phyloP scores from a whole-genome alignment of 2,329 filamentous ascomycete species.

The Apiospora aurea region DNA sequence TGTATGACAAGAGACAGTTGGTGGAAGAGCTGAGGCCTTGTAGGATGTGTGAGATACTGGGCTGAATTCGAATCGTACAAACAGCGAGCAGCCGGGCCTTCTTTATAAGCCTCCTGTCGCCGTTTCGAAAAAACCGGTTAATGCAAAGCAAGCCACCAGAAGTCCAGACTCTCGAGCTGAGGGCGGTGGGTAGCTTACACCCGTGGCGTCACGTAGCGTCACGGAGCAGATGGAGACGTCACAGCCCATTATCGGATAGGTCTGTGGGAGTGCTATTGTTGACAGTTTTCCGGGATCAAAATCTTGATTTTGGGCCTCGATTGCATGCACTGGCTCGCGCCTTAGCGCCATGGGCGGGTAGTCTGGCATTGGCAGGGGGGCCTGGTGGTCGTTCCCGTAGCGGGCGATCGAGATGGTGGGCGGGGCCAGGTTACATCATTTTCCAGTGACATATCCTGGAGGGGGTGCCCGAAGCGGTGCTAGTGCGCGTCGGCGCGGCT shows the following conservation, averaged over 20 bases:
- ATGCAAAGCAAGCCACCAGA: slow-evolving; percentile 13
- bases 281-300: slow-evolving; percentile 6
- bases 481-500: slow-evolving; percentile 5
- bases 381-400: slow-evolving; percentile 11
- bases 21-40: not conserved
- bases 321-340: not conserved
- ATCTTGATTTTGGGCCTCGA: slow-evolving; percentile 11
- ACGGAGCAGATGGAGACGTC: slow-evolving; percentile 14
- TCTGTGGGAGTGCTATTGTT: slow-evolving; percentile 11
- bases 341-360: not conserved
- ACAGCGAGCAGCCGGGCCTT: slow-evolving; percentile 1
- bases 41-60: not conserved
- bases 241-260: slow-evolving; percentile 17
- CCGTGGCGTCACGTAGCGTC: slow-evolving; percentile 19
- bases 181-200: slow-evolving; percentile 8
- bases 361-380: not conserved
- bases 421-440: slow-evolving; percentile 18
- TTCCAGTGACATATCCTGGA: slow-evolving; percentile 14
- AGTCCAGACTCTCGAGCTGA: slow-evolving; percentile 5
- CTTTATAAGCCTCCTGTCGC: slow-evolving; percentile 13
- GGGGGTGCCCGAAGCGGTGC: not conserved
- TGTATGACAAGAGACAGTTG: not conserved
- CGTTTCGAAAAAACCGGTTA: slow-evolving; percentile 15
- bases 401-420: slow-evolving; percentile 19
- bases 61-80: not conserved